Evolutionary conservation across 495 filamentous ascomycete species (phyloP).

Genomic region (Lasiosphaeria hispida): DNA sequence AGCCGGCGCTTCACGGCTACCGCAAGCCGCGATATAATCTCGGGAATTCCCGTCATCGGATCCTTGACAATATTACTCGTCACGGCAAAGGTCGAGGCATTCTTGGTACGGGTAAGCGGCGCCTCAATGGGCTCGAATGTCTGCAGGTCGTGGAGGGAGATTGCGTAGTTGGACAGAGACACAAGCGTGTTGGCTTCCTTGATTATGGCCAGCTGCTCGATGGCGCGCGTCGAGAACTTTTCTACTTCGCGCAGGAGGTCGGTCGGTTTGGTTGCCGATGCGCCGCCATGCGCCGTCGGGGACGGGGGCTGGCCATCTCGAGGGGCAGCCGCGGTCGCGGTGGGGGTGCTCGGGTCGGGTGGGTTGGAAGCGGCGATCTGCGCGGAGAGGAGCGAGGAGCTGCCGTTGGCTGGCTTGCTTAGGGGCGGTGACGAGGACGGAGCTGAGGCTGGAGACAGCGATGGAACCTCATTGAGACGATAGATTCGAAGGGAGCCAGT

Average conservation of each 20-base stretch:
- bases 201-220: conserved; percentile 91
- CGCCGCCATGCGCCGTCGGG: conserved; percentile 12
- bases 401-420: conserved; percentile 31
- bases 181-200: conserved; percentile 91
- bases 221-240: conserved; percentile 82
- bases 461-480: conserved; percentile 66
- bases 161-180: conserved; percentile 81
- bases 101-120: conserved; percentile 64
- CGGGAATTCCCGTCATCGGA: conserved; percentile 75
- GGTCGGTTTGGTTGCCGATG: conserved; percentile 56
- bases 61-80: conserved; percentile 95
- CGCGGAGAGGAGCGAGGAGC: conserved; percentile 20
- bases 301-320: conserved; percentile 21
- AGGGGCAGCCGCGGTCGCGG: conserved; percentile 17
- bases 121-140: conserved; percentile 78
- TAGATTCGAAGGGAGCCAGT: conserved; percentile 88
- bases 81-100: conserved; percentile 85
- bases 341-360: conserved; percentile 9
- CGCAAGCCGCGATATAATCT: conserved; percentile 84
- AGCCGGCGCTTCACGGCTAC: conserved; percentile 90
- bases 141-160: conserved; percentile 85
- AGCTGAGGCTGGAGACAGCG: no score
- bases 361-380: conserved; percentile 8
- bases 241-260: conserved; percentile 87
- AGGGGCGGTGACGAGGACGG: conserved; percentile 15